These are phyloP conservation scores for Dictyostelium brefeldianum DNA, from an alignment of 78 protist species.

Conservation along the genomic window DNA sequence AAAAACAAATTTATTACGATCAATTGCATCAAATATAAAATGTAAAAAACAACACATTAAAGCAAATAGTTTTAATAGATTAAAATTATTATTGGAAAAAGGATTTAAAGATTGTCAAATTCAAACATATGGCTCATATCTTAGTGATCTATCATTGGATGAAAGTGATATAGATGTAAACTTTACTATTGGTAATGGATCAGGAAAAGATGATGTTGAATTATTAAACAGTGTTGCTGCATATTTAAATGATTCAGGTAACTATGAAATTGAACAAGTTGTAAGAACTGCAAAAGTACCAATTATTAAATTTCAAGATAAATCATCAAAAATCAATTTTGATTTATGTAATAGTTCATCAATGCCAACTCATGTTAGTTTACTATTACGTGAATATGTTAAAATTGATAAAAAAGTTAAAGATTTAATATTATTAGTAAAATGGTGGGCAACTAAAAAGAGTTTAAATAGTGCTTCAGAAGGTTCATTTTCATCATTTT, in stretches of 20 bases:
- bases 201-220: not conserved
- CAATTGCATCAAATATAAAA: not conserved
- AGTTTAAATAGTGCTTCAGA: not conserved
- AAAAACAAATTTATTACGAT: too few relatives aligned
- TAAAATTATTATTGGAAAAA: not conserved
- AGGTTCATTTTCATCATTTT: not conserved
- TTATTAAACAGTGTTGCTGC: too few relatives aligned
- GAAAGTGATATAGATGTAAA: constrained; percentile 13
- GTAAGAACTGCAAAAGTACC: not conserved
- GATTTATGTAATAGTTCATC: not conserved
- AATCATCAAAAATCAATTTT: not conserved
- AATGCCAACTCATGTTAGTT: not conserved
- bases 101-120: not conserved
- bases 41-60: not conserved
- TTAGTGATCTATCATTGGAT: not conserved
- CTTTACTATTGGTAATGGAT: not conserved
- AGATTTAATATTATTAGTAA: not conserved
- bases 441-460: not conserved
- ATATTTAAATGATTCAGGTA: not conserved
- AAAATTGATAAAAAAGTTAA: not conserved
- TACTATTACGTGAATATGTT: not conserved
- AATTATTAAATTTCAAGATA: not conserved
- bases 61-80: not conserved
- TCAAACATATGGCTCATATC: not conserved
- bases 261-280: too few relatives aligned